Base-by-base conservation (phyloP, 345 rosid species). In the Turnera subulata region DNA sequence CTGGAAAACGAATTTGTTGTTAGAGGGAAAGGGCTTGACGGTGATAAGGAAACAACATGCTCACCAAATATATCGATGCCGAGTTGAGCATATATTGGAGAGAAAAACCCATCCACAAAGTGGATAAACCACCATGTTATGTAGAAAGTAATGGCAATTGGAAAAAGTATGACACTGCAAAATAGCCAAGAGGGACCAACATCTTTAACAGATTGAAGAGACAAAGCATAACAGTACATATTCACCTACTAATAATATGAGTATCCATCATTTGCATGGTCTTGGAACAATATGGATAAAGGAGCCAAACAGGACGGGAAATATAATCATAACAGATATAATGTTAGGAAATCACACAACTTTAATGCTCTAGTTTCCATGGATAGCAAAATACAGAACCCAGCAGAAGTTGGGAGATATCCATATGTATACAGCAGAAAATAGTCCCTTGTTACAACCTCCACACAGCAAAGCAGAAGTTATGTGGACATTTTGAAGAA, bases 111-210 rank as follows among this genome's bases (percentile, higher is more conserved):
- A 78, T 94, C 97, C 23, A 94, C 97, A 56, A 94, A 88, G 79
- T 88, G 97, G 81, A 94, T 84, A 69, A 94, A 94, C 99, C 99
- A 94, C 99, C 99, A 94, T 1, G 99, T 94, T 48, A 85, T 70
- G 59, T 90, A 94, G 83, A 94, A 94, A 55, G 97, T 94, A 70
- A 90, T 77, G 0, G 95, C 94, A 64, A 94, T 88, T 20, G 97
- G 99, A 64, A 94, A 83, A 55, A 94, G 73, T 76, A 94, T 94
- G 59, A 90, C 99, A 69, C 99, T 93, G 89, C 83, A 81, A 61
- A 70, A 72, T 45, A 43, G 25, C 21, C 17, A 53, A 47, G 71
- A 66, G 50, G 59, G 26, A 75, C 78, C 32, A 63, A 50, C 50
- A 48, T 25, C 37, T 13, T n/a, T 54, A 20, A 44, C 40, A 52